Percentiles rank a stretch among this genome's conserved stretches.
phyloP scores from a whole-genome alignment of 2,329 filamentous ascomycete genomes.

The Talaromyces atroroseus region DNA sequence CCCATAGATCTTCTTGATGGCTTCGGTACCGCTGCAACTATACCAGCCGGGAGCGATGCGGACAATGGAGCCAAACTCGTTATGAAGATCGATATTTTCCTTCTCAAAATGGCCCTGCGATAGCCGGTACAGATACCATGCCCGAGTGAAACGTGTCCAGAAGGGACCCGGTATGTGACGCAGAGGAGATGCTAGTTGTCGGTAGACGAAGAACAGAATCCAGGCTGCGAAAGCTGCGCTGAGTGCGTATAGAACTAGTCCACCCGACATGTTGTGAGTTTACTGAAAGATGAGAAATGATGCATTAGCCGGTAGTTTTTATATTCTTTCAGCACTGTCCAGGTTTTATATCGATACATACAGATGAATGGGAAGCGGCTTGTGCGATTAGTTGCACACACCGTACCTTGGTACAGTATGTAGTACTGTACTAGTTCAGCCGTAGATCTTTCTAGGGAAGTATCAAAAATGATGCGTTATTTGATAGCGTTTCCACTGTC shows the following conservation, averaged over 20 bases:
- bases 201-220: constrained; percentile 18
- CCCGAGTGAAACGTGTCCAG: constrained; percentile 38
- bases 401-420: too few relatives aligned
- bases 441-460: too few relatives aligned
- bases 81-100: constrained; percentile 37
- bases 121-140: constrained; percentile 41
- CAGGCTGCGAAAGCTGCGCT: constrained; percentile 4
- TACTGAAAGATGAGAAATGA: not conserved
- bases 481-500: too few relatives aligned
- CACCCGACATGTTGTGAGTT: not conserved
- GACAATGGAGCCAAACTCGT: constrained; percentile 24
- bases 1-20: constrained; percentile 16
- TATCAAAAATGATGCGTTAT: too few relatives aligned
- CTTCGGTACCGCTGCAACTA: constrained; percentile 12
- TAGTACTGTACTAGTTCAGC: too few relatives aligned
- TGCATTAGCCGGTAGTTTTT: not conserved
- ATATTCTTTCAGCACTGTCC: too few relatives aligned
- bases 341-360: too few relatives aligned
- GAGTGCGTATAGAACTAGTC: not conserved
- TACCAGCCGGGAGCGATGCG: constrained; percentile 15
- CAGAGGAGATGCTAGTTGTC: constrained; percentile 29
- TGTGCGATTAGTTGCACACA: too few relatives aligned
- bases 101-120: constrained; percentile 34
- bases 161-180: constrained; percentile 43
- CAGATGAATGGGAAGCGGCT: too few relatives aligned